Conservation (phyloP, 1,284 basidiomycete genomes). For the Phaffia rhodozyma region DNA sequence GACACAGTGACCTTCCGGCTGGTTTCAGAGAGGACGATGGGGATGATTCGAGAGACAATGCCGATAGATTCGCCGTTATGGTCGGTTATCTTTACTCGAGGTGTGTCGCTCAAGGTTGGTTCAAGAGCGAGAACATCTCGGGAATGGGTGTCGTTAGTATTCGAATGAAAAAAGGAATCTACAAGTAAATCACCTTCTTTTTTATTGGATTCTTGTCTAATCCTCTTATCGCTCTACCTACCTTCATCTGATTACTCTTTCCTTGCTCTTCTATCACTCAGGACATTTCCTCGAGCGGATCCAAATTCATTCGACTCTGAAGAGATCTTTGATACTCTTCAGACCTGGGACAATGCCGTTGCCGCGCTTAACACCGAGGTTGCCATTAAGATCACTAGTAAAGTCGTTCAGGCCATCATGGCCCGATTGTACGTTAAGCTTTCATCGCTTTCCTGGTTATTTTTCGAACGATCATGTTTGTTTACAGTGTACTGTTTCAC, state of each 20-base stretch:
- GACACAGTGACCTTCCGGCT: too few relatives aligned
- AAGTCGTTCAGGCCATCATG: constrained; percentile 66
- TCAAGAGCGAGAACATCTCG: constrained; percentile 26
- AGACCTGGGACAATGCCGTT: constrained; percentile 48
- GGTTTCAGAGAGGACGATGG: not conserved
- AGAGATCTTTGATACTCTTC: constrained; percentile 22
- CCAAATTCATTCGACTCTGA: constrained; percentile 20
- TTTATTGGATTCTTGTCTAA: not conserved
- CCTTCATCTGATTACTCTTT: too few relatives aligned
- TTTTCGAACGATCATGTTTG: not conserved
- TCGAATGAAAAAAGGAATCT: constrained; percentile 26
- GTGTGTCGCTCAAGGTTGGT: constrained; percentile 30
- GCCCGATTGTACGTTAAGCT: constrained; percentile 46
- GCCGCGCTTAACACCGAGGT: constrained; percentile 61
- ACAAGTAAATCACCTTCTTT: constrained; percentile 7
- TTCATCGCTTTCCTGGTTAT: not conserved
- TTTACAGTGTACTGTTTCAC: not conserved
- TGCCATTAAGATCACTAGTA: constrained; percentile 63
- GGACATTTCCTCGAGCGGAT: constrained; percentile 28
- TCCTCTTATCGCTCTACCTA: too few relatives aligned
- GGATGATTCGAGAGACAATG: constrained; percentile 9
- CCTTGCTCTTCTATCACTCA: not conserved
- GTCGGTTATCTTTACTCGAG: constrained; percentile 29
- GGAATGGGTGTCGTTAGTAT: constrained; percentile 30
- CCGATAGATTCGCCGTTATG: constrained; percentile 30